Conservation (phyloP, 2,329 filamentous ascomycete species). For the Colletotrichum sp. region DNA sequence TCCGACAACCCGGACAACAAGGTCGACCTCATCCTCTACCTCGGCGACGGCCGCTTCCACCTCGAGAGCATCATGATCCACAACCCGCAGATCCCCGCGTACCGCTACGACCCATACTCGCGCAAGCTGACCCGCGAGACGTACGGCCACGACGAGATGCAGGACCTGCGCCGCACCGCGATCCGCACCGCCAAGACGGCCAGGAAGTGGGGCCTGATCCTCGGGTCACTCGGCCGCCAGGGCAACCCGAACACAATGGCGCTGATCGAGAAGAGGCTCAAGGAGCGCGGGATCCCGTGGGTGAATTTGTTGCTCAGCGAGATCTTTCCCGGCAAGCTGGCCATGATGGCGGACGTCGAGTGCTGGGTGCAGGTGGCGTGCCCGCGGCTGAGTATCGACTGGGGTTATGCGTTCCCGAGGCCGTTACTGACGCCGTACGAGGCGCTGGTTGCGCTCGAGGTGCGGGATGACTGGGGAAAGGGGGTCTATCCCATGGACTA, state of each 20-base stretch:
- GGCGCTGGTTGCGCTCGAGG: constrained; percentile 86
- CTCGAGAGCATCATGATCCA: constrained; percentile 99
- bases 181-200: constrained; percentile 78
- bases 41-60: constrained; percentile 93
- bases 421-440: constrained; percentile 94
- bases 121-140: constrained; percentile 88
- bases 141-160: constrained; percentile 92
- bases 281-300: constrained; percentile 74
- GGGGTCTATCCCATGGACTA: constrained; percentile 97
- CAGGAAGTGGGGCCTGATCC: constrained; percentile 91
- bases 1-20: constrained; percentile 51
- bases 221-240: constrained; percentile 90
- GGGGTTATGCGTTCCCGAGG: constrained; percentile 93
- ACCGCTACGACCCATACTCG: constrained; percentile 96
- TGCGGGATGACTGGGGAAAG: constrained; percentile 75
- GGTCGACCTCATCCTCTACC: constrained; percentile 83
- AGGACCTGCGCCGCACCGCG: constrained; percentile 77
- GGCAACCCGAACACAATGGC: constrained; percentile 93
- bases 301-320: constrained; percentile 89
- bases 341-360: constrained; percentile 91
- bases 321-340: constrained; percentile 95
- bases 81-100: constrained; percentile 88
- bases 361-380: constrained; percentile 99
- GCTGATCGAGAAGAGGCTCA: constrained; percentile 81
- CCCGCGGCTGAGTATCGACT: constrained; percentile 96